A percentile compares a stretch with the other conserved stretches of the same genome.
Evolutionary conservation across 805 yeast species (phyloP).

Genomic region (Candida broadrunensis): DNA sequence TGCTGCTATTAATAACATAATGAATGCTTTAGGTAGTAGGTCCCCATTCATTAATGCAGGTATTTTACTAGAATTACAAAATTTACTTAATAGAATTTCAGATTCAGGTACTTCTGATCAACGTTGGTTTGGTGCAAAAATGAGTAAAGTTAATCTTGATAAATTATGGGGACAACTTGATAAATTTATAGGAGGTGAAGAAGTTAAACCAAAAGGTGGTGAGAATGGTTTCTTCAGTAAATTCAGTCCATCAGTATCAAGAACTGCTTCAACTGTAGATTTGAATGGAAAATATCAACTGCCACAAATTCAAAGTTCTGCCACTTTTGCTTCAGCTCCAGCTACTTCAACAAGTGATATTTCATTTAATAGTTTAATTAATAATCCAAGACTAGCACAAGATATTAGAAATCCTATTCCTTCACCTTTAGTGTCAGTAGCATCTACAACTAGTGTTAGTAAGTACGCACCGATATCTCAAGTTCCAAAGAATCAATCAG

Average conservation of each 20-base stretch:
- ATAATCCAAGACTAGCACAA: neutral
- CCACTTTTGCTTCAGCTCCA: neutral
- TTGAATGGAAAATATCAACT: constrained; percentile 12
- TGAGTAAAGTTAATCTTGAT: constrained; percentile 64
- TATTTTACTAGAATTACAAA: constrained; percentile 27
- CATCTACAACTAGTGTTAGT: neutral
- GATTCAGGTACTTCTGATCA: constrained; percentile 42
- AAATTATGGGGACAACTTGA: constrained; percentile 87
- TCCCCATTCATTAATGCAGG: constrained; percentile 24
- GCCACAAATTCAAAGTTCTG: constrained; percentile 1
- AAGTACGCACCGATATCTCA: neutral
- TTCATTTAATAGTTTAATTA: neutral
- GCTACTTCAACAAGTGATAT: neutral
- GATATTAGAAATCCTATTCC: neutral
- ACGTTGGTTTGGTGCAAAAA: constrained; percentile 68
- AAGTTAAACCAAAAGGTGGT: constrained; percentile 30
- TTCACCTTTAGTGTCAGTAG: neutral
- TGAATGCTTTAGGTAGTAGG: constrained; percentile 27
- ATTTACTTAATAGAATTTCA: constrained; percentile 44
- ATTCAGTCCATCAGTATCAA: constrained; percentile 66
- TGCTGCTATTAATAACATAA: constrained; percentile 44
- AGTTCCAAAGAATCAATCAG: neutral
- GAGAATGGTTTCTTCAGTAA: constrained; percentile 65
- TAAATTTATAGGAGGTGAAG: constrained; percentile 87
- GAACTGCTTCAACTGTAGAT: constrained; percentile 45